These are phyloP conservation scores for Rhipidocladum racemiflorum DNA, from an alignment of 176 grass and related monocot species.

Conservation along the genomic window DNA sequence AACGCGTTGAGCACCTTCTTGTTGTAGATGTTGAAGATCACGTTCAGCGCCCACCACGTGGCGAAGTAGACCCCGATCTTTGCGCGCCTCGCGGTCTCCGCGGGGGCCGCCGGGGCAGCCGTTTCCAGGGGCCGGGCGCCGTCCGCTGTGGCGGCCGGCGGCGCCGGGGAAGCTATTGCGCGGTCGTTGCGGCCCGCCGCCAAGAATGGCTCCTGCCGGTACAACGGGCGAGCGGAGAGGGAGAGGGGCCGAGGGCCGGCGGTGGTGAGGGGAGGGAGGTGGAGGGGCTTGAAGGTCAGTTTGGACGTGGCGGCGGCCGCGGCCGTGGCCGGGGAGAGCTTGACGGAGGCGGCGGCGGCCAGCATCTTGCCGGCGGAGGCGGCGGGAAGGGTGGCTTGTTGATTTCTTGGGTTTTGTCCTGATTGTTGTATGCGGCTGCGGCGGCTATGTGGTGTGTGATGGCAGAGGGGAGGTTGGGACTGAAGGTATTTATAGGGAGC, in stretches of 20 bases:
- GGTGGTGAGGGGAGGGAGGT: constrained; percentile 39
- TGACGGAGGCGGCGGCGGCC: constrained; percentile 40
- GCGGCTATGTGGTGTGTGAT: constrained; percentile 1
- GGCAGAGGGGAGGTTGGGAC: not conserved
- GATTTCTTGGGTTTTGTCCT: not conserved
- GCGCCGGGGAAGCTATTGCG: constrained; percentile 12
- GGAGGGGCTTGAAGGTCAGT: constrained; percentile 36
- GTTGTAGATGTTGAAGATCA: constrained; percentile 99
- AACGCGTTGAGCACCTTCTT: constrained; percentile 96
- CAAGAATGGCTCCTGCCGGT: constrained; percentile 38
- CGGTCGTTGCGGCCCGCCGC: constrained; percentile 11
- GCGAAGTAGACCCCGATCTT: constrained; percentile 92
- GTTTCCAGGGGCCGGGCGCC: constrained; percentile 25
- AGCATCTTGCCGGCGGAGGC: constrained; percentile 27
- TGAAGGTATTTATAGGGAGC: constrained; percentile 44
- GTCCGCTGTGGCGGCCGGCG: constrained; percentile 42
- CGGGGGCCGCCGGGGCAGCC: not conserved
- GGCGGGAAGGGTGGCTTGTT: not conserved
- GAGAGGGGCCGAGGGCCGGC: not conserved
- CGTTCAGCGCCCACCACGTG: constrained; percentile 95
- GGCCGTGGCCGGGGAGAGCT: constrained; percentile 19
- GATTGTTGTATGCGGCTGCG: not conserved
- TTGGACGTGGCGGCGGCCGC: not conserved
- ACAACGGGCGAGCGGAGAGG: constrained; percentile 47
- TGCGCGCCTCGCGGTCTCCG: constrained; percentile 30